Base-by-base conservation (phyloP, 2,329 filamentous ascomycete genomes). In the Spiromastix sp. region DNA sequence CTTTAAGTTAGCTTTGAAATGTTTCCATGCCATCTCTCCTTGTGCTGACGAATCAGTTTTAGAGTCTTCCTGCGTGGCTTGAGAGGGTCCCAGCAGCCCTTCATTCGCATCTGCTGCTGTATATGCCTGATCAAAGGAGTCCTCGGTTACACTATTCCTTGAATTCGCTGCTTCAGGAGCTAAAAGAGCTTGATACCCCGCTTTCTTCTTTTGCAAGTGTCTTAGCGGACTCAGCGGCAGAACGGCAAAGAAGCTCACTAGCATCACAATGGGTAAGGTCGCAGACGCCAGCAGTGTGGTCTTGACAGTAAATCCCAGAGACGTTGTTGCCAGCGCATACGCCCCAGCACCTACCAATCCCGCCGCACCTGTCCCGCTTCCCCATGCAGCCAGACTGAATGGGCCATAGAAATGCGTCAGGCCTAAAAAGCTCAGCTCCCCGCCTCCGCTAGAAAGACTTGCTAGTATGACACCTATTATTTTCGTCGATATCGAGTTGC, bases 381-480 rank as follows among this genome's bases (percentile, higher is more conserved):
- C 83, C 91, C 91, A 98, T 22, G 85, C 80, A 0, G 87, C 87
- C 12, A 96, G 70, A 48, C 85, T 85, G 59, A 84, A 80, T 6
- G 77, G 79, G 0, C 89, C 91, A 51, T 96, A 96, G 63, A 82
- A 95, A 56, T 96, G 89, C 10, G 89, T 93, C 50, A 98, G 62
- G 1, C 85, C 82, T 4, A 98, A 65, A 53, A 96, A 95, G 58
- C 81, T 93, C 40, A 95, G 67, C 63, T 96, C 91, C 20, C 91
- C 91, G 12, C 72, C 83, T 11, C 91, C 91, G 42, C 80, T 85
- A 48, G 83, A 84, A 33, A 96, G 60, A 49, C 85, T 93, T 1
- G 87, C 85, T 31, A 96, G 64, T 25, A 86, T 73, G 12, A 96
- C 82, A 8, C 91, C 91, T 1, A 76, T 67, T 56, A 96, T 74